Percentiles rank a stretch among this genome's conserved stretches.
Evolutionary conservation across 2,329 filamentous ascomycete genomes (phyloP).

Genomic region (Ramularia endophylla): DNA sequence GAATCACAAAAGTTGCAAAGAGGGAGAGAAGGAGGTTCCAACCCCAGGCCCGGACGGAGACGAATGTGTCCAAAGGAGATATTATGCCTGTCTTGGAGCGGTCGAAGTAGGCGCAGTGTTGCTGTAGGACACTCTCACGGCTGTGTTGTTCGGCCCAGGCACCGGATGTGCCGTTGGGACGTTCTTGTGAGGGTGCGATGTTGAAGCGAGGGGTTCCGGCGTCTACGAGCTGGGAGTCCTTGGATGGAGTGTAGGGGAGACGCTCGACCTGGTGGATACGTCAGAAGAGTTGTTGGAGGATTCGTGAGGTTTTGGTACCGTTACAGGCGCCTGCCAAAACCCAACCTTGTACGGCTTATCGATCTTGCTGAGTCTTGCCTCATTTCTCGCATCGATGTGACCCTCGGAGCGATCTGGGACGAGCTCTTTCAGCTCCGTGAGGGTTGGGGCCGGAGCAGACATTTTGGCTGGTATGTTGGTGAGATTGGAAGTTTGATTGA

Average conservation of each 20-base stretch:
- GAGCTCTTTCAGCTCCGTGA: too few relatives aligned
- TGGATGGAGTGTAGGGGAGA: slow-evolving; percentile 18
- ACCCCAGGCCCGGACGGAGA: slow-evolving; percentile 42
- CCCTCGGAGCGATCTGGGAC: neutral
- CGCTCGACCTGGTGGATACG: too few relatives aligned
- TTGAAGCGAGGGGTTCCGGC: slow-evolving; percentile 39
- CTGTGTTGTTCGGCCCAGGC: slow-evolving; percentile 32
- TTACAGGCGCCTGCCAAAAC: slow-evolving; percentile 8
- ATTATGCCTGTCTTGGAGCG: slow-evolving; percentile 48
- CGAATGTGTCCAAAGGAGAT: slow-evolving; percentile 48
- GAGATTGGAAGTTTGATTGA: too few relatives aligned
- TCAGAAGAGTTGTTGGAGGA: too few relatives aligned
- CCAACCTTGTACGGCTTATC: slow-evolving; percentile 7
- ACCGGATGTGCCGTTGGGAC: slow-evolving; percentile 39
- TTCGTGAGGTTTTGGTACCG: too few relatives aligned
- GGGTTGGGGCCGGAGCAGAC: too few relatives aligned
- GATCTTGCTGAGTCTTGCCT: neutral
- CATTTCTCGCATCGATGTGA: neutral
- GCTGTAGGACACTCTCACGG: slow-evolving; percentile 45
- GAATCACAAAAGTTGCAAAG: slow-evolving; percentile 44
- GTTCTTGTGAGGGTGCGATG: slow-evolving; percentile 35
- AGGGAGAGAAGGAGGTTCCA: slow-evolving; percentile 41
- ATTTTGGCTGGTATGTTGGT: too few relatives aligned
- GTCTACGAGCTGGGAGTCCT: slow-evolving; percentile 18
- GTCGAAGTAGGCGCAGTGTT: slow-evolving; percentile 51